Evolutionary conservation across 2,329 filamentous ascomycete species (phyloP).

Genomic region (Atkinsonella hypoxylon): DNA sequence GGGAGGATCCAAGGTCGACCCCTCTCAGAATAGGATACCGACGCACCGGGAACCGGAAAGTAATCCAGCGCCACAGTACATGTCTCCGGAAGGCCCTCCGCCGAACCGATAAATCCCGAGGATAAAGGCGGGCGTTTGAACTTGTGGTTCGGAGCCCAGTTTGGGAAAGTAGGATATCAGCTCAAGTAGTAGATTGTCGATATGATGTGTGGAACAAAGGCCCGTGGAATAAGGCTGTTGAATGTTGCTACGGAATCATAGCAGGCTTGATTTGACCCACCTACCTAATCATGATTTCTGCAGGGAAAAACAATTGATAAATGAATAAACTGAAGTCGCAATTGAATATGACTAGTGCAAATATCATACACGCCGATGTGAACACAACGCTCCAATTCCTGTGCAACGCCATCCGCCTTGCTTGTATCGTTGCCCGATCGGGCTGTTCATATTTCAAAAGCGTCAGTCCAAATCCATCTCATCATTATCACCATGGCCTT

Average conservation of each 20-base stretch:
- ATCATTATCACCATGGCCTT: slow-evolving; percentile 36
- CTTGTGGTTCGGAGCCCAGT: neutral
- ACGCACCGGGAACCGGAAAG: slow-evolving; percentile 14
- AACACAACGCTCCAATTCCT: neutral
- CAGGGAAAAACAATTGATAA: too few species aligned
- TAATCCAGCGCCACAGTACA: slow-evolving; percentile 17
- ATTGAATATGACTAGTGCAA: neutral
- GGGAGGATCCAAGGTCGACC: slow-evolving; percentile 41
- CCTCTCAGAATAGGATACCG: slow-evolving; percentile 28
- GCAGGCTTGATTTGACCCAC: neutral
- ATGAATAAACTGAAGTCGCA: neutral
- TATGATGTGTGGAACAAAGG: neutral
- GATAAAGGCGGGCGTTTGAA: neutral
- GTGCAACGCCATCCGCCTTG: neutral
- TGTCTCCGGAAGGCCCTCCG: slow-evolving; percentile 38
- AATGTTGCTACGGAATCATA: neutral
- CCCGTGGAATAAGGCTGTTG: neutral
- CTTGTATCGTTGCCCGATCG: neutral
- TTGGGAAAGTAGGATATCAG: neutral
- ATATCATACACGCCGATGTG: neutral
- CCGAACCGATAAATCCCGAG: slow-evolving; percentile 14
- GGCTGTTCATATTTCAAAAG: neutral
- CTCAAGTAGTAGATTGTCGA: neutral
- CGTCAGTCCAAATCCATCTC: slow-evolving; percentile 54
- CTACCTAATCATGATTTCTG: neutral